A percentile compares a stretch with the other conserved stretches of the same genome.
phyloP scores from a whole-genome alignment of 495 filamentous ascomycete species.

The Rhizodiscina lignyota region DNA sequence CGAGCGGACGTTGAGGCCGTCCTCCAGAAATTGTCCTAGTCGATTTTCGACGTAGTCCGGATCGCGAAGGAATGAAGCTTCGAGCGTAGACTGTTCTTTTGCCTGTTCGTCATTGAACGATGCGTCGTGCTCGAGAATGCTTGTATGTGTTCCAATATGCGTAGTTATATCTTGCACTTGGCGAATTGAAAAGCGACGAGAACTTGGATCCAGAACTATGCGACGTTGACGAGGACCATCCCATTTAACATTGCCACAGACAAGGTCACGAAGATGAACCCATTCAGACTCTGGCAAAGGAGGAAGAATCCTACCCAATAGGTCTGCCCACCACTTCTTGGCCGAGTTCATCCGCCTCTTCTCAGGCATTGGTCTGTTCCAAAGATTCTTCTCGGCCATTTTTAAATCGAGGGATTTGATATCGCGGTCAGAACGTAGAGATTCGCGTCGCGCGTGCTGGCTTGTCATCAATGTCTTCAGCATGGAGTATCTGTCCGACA shows the following conservation, averaged over 20 bases:
- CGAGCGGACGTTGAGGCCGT: no score
- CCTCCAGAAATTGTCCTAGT: no score
- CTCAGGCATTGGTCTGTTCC: constrained; percentile 38
- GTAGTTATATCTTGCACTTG: no score
- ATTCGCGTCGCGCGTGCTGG: constrained; percentile 5
- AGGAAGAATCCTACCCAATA: constrained; percentile 44
- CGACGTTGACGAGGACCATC: constrained; percentile 17
- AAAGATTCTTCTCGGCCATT: constrained; percentile 45
- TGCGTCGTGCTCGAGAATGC: no score
- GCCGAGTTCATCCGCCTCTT: constrained; percentile 40
- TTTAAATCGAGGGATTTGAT: constrained; percentile 28
- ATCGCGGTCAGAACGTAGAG: constrained; percentile 6
- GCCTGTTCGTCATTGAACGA: no score
- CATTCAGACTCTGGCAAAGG: constrained; percentile 56
- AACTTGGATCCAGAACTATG: no score
- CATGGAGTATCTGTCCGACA: constrained; percentile 9
- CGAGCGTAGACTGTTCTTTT: no score
- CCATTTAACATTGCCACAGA: constrained; percentile 31
- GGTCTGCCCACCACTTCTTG: constrained; percentile 38
- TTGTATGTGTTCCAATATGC: no score
- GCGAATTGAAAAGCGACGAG: no score
- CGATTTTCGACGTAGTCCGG: no score
- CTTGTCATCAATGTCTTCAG: constrained; percentile 9
- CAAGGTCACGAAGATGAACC: constrained; percentile 39
- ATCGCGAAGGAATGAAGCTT: no score